These are phyloP conservation scores for Prunus dulcis DNA, from an alignment of 306 rosid genomes.

Conservation along the genomic window DNA sequence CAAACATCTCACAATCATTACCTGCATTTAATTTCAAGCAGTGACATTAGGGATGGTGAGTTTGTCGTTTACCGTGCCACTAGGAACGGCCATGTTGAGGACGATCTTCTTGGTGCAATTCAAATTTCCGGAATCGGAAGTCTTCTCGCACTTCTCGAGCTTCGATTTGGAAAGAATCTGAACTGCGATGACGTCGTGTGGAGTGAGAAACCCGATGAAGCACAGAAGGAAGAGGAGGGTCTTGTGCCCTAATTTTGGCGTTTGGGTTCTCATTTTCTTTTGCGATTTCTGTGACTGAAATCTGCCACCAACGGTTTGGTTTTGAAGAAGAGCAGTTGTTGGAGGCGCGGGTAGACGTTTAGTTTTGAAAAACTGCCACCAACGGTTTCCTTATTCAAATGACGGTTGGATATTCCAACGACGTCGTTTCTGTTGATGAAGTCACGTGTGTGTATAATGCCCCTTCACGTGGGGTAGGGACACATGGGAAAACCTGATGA, in stretches of 20 bases:
- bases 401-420: background rate
- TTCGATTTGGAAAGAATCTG: constrained; percentile 90
- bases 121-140: constrained; percentile 54
- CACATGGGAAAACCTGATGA: no score
- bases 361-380: constrained; percentile 5
- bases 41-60: background rate
- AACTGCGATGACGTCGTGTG: constrained; percentile 31
- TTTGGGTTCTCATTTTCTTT: constrained; percentile 14
- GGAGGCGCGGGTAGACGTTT: background rate
- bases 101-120: constrained; percentile 83
- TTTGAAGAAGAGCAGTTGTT: constrained; percentile 1
- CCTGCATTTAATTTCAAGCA: background rate
- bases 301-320: no score
- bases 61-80: constrained; percentile 57
- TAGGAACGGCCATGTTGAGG: constrained; percentile 79
- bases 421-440: no score
- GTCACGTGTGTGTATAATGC: no score
- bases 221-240: constrained; percentile 25
- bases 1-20: background rate
- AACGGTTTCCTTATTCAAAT: constrained; percentile 8
- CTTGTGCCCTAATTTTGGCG: background rate
- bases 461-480: no score
- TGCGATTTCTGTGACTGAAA: background rate
- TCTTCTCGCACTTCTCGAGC: constrained; percentile 84
- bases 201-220: constrained; percentile 16